Evolutionary conservation across 1,284 basidiomycete species (phyloP), one percentile per base, ranked within the genome.

Genomic region (Calocybe gambosa): DNA sequence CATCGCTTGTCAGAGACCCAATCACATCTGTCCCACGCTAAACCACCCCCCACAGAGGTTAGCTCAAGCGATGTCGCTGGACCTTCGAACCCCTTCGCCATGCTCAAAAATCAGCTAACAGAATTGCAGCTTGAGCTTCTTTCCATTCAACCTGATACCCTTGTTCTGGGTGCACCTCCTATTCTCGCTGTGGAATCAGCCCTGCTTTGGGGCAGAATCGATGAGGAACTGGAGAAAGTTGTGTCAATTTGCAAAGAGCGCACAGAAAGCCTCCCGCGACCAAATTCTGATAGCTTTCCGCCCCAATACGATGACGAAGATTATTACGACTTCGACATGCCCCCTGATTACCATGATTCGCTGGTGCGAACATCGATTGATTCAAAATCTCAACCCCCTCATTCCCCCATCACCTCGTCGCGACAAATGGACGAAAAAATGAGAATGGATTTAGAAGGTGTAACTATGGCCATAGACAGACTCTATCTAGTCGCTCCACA

Each of bases 391-490:
- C 39, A 55, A 36, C 16, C 42, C 18, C 59, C 59, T 47, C 54
- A 52, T 39, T 42, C 55, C 42, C 55, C 54, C 23, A 47, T 50
- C 36, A 48, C 52, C 53, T 49, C 54, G 47, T 47, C 47, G 31
- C 52, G 45, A 43, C 55, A 50, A 37, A 52, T 58, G 16, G 61
- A 73, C 58, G 87, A 91, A 60, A 89, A 86, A 65, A 83, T 80
- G 79, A 74, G 74, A 45, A 69, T 84, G 60, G 93, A 95, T 58
- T 69, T 95, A 16, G 91, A 94, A 55, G 74, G 78, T 4, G 81
- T 95, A 34, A 80, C 88, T 0, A 75, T 79, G 59, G 91, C 92
- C 16, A 93, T 96, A 53, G 92, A 93, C 58, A 73, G 91, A 20
- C 67, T 95, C 8, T 89, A 93, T 61, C 62, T 77, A 12, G 83